These are phyloP conservation scores for Suillus hirtellus DNA, from an alignment of 768 basidiomycete species.

Conservation along the genomic window DNA sequence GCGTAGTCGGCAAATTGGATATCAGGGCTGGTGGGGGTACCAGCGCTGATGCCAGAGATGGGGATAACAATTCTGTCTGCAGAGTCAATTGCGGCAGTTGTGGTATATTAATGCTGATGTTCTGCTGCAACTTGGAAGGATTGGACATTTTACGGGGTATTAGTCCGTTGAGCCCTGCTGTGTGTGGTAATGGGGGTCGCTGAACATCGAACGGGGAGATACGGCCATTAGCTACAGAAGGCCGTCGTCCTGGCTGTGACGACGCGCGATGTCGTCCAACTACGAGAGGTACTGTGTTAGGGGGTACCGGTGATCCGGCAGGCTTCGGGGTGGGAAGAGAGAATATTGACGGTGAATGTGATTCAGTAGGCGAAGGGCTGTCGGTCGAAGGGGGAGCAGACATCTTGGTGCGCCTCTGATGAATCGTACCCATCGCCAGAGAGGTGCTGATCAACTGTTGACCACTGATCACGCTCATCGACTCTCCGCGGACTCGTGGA, in stretches of 20 bases:
- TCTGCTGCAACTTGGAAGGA: conserved; percentile 58
- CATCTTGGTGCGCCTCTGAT: conserved; percentile 63
- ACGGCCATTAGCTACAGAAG: conserved; percentile 54
- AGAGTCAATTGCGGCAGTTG: conserved; percentile 50
- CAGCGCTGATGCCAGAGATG: conserved; percentile 37
- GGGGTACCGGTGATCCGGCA: conserved; percentile 41
- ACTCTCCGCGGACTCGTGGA: conserved; percentile 56
- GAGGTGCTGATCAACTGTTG: conserved; percentile 59
- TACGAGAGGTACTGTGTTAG: conserved; percentile 36
- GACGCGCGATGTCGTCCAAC: conserved; percentile 62
- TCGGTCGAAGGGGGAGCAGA: conserved; percentile 54
- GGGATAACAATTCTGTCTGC: conserved; percentile 51
- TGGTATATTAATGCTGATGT: conserved; percentile 41
- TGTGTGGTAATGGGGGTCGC: conserved; percentile 52
- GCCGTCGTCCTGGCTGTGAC: conserved; percentile 77
- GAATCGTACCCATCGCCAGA: conserved; percentile 64
- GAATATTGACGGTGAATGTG: conserved; percentile 39
- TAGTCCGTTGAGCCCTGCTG: conserved; percentile 38
- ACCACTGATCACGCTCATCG: conserved; percentile 40
- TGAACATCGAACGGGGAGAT: conserved; percentile 51
- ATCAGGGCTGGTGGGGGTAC: conserved; percentile 49
- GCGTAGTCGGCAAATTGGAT: conserved; percentile 67
- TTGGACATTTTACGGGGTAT: conserved; percentile 59
- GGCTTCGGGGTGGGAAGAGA: conserved; percentile 29
- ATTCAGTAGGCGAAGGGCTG: conserved; percentile 40